Evolutionary conservation across 805 yeast genomes (phyloP), one percentile per base, ranked within the genome.

Genomic region (Saturnispora kantuleensis): DNA sequence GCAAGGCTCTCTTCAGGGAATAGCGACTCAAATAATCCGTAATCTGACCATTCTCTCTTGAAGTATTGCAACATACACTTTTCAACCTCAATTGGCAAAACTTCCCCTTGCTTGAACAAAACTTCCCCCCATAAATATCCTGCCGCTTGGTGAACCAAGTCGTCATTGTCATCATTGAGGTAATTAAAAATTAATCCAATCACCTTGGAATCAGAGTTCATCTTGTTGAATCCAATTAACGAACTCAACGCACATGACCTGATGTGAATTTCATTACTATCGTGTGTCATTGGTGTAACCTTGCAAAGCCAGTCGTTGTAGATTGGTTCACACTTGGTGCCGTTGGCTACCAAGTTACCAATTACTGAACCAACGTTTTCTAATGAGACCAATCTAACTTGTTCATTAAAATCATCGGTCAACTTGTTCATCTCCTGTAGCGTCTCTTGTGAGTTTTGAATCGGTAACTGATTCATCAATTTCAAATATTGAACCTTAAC

Each of bases 111-210:
- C 9, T 13, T 3, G 6, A 53, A 51, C 18, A 71, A 56, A 15
- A 65, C 47, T 31, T 13, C 47, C 3, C 47, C 32, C 2, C 69
- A 56, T 13, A 79, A 56, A 44, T 65, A 66, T 1, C 51, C 38
- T 0, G 84, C 66, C 0, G 84, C 73, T 2, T 52, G 13, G 1
- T 62, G 59, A 46, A 94, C 65, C 5, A 84, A 62, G 11, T 70
- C 77, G 10, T 68, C 75, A 52, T 82, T 90, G 53, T 85, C 95
- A 59, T 86, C 95, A 42, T 63, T 62, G 18, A 81, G 56, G 49
- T 64, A 69, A 11, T 60, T 56, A 47, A 66, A 67, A 5, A 52
- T 35, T 12, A 37, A 42, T 3, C 44, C 50, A 10, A 33, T n/a
- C 5, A 50, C 33, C 15, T 49, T 43, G 17, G n/a, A 31, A 9